Base-by-base conservation (phyloP, 768 basidiomycete species). In the Lactarius deliciosus region DNA sequence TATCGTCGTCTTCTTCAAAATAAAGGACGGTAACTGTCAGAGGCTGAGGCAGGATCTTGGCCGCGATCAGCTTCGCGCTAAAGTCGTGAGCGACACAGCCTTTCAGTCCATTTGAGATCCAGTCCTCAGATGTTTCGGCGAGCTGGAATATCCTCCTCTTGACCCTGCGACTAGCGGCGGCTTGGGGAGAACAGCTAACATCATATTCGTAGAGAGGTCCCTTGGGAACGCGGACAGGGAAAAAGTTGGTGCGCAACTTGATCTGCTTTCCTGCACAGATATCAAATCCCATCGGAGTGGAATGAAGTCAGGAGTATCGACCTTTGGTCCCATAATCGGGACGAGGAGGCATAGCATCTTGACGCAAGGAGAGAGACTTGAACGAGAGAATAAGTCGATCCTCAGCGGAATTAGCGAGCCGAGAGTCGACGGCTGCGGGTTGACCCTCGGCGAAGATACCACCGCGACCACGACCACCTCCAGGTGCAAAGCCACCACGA, bases 181-280 rank as follows among this genome's bases (percentile, higher is more conserved):
- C 76, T 2, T 75, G 71, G 45, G 82, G 83, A 0, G 75, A 71
- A 25, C 82, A 78, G n/a, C 74, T 68, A 38, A 83, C 77, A 58
- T 81, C 81, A 64, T 85, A 85, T 64, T 85, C 83, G 68, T 77
- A 77, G 28, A 86, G 54, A 1, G 81, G 79, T 7, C 78, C 79
- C 64, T 80, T 81, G 7, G 83, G 82, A 20, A 83, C 75, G 18
- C 73, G 74, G 25, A 86, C 73, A 10, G 83, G 78, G 70, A 86
- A 85, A 75, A 84, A 84, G 62, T 85, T 85, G 2, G 83, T 74
- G 25, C 83, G 81, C 47, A 86, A 76, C 63, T 79, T 82, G 74
- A 85, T 79, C 50, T 74, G 69, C 18, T 25, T 76, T 30, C 83
- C 83, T 3, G 69, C 72, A 0, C 22, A 20, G 16, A 60, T 36